phyloP scores from a whole-genome alignment of 2,329 filamentous ascomycete genomes.

The Trichoderma cornu-damae region DNA sequence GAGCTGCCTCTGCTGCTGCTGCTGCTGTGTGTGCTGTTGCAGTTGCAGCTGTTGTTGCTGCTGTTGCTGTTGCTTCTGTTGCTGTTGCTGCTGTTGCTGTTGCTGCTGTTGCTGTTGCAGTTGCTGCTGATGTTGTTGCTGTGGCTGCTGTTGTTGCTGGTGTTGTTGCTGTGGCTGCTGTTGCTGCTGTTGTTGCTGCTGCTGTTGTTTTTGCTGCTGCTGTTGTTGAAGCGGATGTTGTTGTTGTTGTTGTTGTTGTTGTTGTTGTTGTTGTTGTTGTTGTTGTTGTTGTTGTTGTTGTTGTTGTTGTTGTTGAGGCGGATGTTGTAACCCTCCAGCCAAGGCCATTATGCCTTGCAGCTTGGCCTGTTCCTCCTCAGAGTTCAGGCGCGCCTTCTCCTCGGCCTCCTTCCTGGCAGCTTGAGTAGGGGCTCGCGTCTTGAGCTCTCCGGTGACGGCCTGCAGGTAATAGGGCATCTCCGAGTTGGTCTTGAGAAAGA shows the following conservation, averaged over 20 bases:
- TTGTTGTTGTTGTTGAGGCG: slow-evolving; percentile 21
- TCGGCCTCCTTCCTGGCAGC: slow-evolving; percentile 65
- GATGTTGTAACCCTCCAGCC: slow-evolving; percentile 47
- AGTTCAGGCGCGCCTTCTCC: slow-evolving; percentile 53
- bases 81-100: slow-evolving; percentile 8
- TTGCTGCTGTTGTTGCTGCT: slow-evolving; percentile 28
- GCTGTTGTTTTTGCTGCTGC: neutral
- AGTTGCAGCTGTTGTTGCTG: slow-evolving; percentile 10
- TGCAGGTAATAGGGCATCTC: slow-evolving; percentile 86
- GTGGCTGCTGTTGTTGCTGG: neutral
- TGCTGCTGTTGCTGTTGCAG: slow-evolving; percentile 35
- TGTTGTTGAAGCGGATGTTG: slow-evolving; percentile 23
- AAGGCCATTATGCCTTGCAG: slow-evolving; percentile 57
- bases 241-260: no score
- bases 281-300: slow-evolving; percentile 1
- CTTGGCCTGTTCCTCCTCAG: slow-evolving; percentile 56
- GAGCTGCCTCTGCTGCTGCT: slow-evolving; percentile 35
- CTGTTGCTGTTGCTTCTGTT: neutral
- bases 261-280: neutral
- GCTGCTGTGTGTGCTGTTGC: no score
- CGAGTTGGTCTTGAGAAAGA: slow-evolving; percentile 85
- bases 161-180: slow-evolving; percentile 29
- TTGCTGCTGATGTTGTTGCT: slow-evolving; percentile 2
- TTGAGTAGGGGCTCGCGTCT: slow-evolving; percentile 73
- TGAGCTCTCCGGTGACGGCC: slow-evolving; percentile 83